Conservation (phyloP, 2,329 filamentous ascomycete genomes). For the Anthostomella pinea region DNA sequence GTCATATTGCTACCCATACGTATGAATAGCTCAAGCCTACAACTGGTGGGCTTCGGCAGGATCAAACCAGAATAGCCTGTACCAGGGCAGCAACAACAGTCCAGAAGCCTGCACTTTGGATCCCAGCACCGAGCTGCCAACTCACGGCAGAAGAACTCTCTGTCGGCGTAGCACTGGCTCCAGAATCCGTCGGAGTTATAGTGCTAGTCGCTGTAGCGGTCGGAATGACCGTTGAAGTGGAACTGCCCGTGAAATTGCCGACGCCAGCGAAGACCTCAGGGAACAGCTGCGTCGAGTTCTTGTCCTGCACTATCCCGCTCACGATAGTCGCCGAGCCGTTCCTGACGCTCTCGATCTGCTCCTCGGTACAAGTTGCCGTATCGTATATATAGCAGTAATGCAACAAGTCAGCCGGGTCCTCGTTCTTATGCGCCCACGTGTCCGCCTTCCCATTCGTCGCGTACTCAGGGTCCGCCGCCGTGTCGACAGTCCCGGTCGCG, state of each 20-base stretch:
- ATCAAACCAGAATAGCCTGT: slow-evolving; percentile 3
- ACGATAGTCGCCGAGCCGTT: slow-evolving; percentile 36
- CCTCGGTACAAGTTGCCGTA: slow-evolving; percentile 51
- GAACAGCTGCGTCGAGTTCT: slow-evolving; percentile 29
- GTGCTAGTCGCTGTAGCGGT: slow-evolving; percentile 2
- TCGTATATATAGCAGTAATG: slow-evolving; percentile 59
- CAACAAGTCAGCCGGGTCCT: slow-evolving; percentile 42
- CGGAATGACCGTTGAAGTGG: slow-evolving; percentile 1
- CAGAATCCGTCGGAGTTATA: slow-evolving; percentile 1
- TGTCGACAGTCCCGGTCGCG: slow-evolving; percentile 47
- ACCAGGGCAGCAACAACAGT: not conserved
- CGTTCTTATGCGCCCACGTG: slow-evolving; percentile 47
- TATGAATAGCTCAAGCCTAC: too few species aligned
- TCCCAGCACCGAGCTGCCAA: too few species aligned
- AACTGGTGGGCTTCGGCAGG: too few species aligned
- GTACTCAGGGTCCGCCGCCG: slow-evolving; percentile 44
- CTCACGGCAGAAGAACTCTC: too few species aligned
- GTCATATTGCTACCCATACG: too few species aligned
- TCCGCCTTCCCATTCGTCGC: slow-evolving; percentile 27
- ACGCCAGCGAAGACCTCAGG: slow-evolving; percentile 21
- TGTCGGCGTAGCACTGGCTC: too few species aligned
- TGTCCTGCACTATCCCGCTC: slow-evolving; percentile 29
- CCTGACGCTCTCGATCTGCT: slow-evolving; percentile 35
- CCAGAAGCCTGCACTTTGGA: slow-evolving; percentile 6
- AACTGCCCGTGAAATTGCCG: not conserved